Conservation (phyloP, 1,284 basidiomycete species). For the Moesziomyces sp. region DNA sequence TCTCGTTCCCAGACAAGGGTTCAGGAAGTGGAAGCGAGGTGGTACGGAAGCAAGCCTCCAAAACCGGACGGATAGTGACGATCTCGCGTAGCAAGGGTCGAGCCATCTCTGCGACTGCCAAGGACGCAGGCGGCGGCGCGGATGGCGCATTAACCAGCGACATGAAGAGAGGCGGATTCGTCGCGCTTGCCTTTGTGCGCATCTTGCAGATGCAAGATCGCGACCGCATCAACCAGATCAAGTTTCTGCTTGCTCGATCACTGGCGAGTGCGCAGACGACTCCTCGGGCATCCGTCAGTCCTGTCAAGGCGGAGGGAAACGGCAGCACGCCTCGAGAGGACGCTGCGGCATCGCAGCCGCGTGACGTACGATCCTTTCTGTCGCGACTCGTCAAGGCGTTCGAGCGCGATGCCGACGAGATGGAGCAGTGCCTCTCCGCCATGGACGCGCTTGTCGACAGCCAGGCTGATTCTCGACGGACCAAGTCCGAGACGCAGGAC, state of each 20-base stretch:
- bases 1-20: slow-evolving; percentile 12
- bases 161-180: slow-evolving; percentile 22
- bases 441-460: slow-evolving; percentile 24
- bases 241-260: slow-evolving; percentile 27
- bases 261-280: slow-evolving; percentile 3
- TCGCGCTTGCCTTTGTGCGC: slow-evolving; percentile 18
- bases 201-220: slow-evolving; percentile 27
- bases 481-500: background rate
- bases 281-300: background rate
- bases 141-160: slow-evolving; percentile 10
- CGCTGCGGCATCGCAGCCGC: background rate
- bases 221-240: slow-evolving; percentile 35
- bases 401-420: slow-evolving; percentile 22
- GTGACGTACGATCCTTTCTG: slow-evolving; percentile 6
- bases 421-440: slow-evolving; percentile 17
- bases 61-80: slow-evolving; percentile 1
- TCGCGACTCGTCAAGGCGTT: slow-evolving; percentile 26
- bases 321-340: background rate
- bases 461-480: background rate
- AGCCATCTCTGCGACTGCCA: background rate
- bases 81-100: slow-evolving; percentile 1
- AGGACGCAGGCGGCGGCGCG: background rate
- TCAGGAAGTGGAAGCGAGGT: slow-evolving; percentile 12
- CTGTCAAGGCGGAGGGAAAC: background rate
- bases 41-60: slow-evolving; percentile 13